Conservation (phyloP, 2,329 filamentous ascomycete species). For the Penicillium corylophilum region DNA sequence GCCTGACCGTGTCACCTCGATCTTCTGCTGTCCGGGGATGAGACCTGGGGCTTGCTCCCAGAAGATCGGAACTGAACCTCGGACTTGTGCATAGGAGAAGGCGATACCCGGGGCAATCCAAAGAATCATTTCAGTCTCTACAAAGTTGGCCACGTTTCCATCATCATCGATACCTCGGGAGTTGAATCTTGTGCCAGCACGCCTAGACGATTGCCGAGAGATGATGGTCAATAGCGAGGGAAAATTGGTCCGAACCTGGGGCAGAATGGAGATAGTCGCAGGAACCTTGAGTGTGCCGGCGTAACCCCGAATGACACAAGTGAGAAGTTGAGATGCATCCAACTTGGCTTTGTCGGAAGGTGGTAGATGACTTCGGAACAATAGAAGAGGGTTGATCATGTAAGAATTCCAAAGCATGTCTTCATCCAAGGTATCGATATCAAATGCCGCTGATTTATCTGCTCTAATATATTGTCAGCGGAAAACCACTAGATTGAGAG, state of each 20-base stretch:
- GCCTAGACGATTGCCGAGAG: constrained; percentile 82
- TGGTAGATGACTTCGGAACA: constrained; percentile 80
- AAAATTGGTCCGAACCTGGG: constrained; percentile 64
- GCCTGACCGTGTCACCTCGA: constrained; percentile 79
- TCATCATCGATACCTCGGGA: constrained; percentile 97
- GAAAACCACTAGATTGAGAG: constrained; percentile 8
- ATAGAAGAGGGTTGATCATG: constrained; percentile 90
- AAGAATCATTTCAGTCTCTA: constrained; percentile 94
- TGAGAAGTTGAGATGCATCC: constrained; percentile 85
- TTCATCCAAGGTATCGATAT: constrained; percentile 89
- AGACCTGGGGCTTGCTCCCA: constrained; percentile 93
- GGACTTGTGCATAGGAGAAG: constrained; percentile 91
- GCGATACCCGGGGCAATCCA: constrained; percentile 75
- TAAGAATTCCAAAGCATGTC: constrained; percentile 97
- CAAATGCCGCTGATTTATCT: constrained; percentile 73
- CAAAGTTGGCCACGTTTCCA: constrained; percentile 95
- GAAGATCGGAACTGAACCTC: constrained; percentile 92
- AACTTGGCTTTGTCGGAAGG: constrained; percentile 72
- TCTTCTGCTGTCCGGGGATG: constrained; percentile 90
- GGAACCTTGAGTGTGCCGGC: constrained; percentile 84
- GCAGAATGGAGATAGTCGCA: constrained; percentile 69
- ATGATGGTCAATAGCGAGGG: constrained; percentile 86
- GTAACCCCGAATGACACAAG: constrained; percentile 91
- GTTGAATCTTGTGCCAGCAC: constrained; percentile 94
- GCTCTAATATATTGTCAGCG: constrained; percentile 51